These are phyloP conservation scores for Aspergillus indologenus DNA, from an alignment of 495 filamentous ascomycete genomes.

Conservation along the genomic window DNA sequence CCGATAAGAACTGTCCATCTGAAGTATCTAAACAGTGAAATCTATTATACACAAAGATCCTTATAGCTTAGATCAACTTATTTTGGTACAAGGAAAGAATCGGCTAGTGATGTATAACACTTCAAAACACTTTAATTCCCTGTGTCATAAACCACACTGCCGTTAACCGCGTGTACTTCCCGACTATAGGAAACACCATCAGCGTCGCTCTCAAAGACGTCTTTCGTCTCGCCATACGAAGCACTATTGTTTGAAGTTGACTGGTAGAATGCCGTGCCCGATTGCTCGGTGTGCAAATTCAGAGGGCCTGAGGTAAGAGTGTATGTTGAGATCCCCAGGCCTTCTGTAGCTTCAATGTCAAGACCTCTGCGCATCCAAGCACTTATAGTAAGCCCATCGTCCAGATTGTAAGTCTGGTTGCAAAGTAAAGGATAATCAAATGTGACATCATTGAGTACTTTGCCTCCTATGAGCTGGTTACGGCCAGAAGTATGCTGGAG, in stretches of 20 bases:
- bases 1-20: slow-evolving; percentile 16
- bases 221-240: slow-evolving; percentile 31
- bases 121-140: no score
- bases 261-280: slow-evolving; percentile 27
- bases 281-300: slow-evolving; percentile 28
- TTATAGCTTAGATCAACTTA: no score
- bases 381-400: slow-evolving; percentile 57
- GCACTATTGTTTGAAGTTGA: slow-evolving; percentile 15
- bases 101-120: no score
- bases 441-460: slow-evolving; percentile 28
- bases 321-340: slow-evolving; percentile 55
- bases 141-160: slow-evolving; percentile 38
- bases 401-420: slow-evolving; percentile 48
- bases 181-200: slow-evolving; percentile 44
- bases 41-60: neutral
- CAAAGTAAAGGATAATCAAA: slow-evolving; percentile 66
- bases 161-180: slow-evolving; percentile 51
- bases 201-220: slow-evolving; percentile 24
- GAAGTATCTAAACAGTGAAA: no score
- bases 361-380: slow-evolving; percentile 60
- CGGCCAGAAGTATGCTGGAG: slow-evolving; percentile 61
- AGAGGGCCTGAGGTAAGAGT: slow-evolving; percentile 32
- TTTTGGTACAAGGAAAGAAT: no score
- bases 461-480: slow-evolving; percentile 23
- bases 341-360: slow-evolving; percentile 37